Conservation (phyloP, 305 asterid species). For the Fraxinus floribunda region DNA sequence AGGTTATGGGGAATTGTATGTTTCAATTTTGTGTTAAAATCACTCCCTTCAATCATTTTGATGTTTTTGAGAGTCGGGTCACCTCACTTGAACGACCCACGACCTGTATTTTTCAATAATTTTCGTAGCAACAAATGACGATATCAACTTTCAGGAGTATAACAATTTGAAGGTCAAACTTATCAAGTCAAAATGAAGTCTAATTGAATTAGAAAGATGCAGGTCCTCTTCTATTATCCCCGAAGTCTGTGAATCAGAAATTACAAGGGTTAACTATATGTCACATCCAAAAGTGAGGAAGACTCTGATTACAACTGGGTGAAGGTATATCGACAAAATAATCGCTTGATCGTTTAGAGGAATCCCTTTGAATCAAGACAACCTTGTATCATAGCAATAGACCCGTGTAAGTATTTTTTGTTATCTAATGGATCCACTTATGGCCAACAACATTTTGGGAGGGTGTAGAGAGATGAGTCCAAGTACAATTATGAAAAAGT, state of each 20-base stretch:
- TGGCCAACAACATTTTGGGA: neutral
- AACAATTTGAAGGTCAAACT: slow-evolving; percentile 5
- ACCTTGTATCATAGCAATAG: neutral
- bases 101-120: neutral
- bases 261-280: neutral
- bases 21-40: neutral
- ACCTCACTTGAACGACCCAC: neutral
- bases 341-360: neutral
- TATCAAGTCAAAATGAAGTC: neutral
- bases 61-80: neutral
- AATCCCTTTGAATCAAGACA: neutral
- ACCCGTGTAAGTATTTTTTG: neutral
- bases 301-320: neutral
- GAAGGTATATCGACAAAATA: neutral
- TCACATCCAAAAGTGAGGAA: neutral
- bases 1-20: neutral
- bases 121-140: neutral
- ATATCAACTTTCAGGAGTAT: neutral
- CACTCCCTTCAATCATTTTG: neutral
- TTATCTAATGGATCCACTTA: neutral
- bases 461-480: neutral
- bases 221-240: neutral
- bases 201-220: slow-evolving; percentile 22
- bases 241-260: neutral
- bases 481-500: neutral